phyloP scores from a whole-genome alignment of 1,284 basidiomycete genomes.

The Cryptococcus jaspeensis region DNA sequence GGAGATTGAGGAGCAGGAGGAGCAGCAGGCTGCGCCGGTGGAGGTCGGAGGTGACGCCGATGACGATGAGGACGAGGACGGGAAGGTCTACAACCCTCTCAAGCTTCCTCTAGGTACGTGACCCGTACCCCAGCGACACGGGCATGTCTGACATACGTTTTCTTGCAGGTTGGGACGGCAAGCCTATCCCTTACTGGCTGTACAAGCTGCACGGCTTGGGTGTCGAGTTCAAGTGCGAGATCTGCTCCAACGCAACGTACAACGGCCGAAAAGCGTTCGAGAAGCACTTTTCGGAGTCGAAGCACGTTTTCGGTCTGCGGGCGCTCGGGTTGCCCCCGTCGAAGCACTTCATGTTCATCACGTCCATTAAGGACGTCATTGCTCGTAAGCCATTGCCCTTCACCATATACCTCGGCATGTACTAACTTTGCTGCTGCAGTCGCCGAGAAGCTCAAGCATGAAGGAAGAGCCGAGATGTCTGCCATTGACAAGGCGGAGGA shows the following conservation, averaged over 20 bases:
- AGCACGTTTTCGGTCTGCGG: constrained; percentile 98
- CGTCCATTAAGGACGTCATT: constrained; percentile 92
- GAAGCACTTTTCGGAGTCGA: constrained; percentile 67
- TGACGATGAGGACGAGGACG: constrained; percentile 90
- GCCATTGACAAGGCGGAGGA: constrained; percentile 94
- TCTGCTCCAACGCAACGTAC: constrained; percentile 58
- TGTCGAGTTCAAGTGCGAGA: constrained; percentile 96
- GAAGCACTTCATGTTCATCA: constrained; percentile 98
- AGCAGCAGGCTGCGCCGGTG: constrained; percentile 56
- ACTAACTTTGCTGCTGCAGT: constrained; percentile 57
- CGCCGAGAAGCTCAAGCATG: constrained; percentile 91
- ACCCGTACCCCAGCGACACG: too few species aligned
- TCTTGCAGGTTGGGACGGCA: constrained; percentile 29
- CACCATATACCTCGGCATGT: not conserved
- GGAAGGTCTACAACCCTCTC: constrained; percentile 94
- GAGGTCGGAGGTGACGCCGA: constrained; percentile 56
- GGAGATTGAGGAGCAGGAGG: constrained; percentile 78
- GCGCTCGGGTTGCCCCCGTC: constrained; percentile 88
- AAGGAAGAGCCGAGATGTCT: constrained; percentile 85
- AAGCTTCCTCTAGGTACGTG: constrained; percentile 73
- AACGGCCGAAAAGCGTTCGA: constrained; percentile 43
- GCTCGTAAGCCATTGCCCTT: constrained; percentile 62
- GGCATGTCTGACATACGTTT: not conserved
- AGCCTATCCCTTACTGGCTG: constrained; percentile 51
- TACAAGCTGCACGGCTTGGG: constrained; percentile 97